These are phyloP conservation scores for Spergularia azorica DNA, from an alignment of 179 eudicot genomes.

Conservation along the genomic window DNA sequence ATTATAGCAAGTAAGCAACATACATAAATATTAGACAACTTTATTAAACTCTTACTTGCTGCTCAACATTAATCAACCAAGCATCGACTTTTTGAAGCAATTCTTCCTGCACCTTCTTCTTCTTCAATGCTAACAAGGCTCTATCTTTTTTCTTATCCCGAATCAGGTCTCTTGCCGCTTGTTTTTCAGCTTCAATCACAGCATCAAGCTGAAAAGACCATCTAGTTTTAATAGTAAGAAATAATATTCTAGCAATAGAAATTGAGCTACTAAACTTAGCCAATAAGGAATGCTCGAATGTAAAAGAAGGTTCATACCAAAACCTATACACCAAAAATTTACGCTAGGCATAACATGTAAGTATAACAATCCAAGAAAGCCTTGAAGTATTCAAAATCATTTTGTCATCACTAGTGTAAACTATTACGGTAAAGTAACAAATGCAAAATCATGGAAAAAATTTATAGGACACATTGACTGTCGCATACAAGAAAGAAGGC, in stretches of 20 bases:
- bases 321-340: neutral
- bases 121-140: slow-evolving; percentile 88
- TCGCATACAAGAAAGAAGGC: too few relatives aligned
- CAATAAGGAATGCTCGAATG: neutral
- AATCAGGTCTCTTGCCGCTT: slow-evolving; percentile 90
- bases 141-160: slow-evolving; percentile 97
- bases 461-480: too few relatives aligned
- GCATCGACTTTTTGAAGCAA: slow-evolving; percentile 90
- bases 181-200: slow-evolving; percentile 95
- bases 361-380: neutral
- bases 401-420: neutral
- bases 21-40: slow-evolving; percentile 40
- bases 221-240: neutral
- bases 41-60: slow-evolving; percentile 64
- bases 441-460: too few relatives aligned
- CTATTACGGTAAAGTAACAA: too few relatives aligned
- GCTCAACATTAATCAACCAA: slow-evolving; percentile 96
- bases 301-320: neutral
- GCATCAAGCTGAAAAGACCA: slow-evolving; percentile 72
- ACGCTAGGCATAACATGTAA: neutral
- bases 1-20: neutral
- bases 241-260: neutral
- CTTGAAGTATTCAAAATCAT: neutral
- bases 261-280: slow-evolving; percentile 5
- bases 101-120: slow-evolving; percentile 89